Evolutionary conservation across 352 stramenopile species (phyloP).

Genomic region (Phytophthora hibernalis): DNA sequence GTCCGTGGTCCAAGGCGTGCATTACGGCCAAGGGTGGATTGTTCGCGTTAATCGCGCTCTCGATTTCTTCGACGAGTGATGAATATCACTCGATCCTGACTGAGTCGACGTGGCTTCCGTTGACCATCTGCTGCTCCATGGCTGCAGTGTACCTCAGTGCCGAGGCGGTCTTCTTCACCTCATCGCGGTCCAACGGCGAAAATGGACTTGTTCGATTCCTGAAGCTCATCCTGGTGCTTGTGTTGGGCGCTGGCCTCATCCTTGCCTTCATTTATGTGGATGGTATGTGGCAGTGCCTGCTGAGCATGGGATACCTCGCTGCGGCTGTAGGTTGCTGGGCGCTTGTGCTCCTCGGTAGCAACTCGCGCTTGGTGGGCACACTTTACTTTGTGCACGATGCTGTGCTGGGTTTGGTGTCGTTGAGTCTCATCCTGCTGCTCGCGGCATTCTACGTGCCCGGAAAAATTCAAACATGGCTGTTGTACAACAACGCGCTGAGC

Average conservation of each 20-base stretch:
- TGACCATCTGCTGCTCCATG: slow-evolving; percentile 60
- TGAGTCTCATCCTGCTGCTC: slow-evolving; percentile 93
- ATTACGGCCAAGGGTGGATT: slow-evolving; percentile 91
- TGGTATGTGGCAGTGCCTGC: slow-evolving; percentile 90
- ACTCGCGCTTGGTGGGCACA: slow-evolving; percentile 89
- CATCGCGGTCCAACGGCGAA: slow-evolving; percentile 58
- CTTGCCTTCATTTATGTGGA: slow-evolving; percentile 67
- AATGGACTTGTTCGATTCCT: slow-evolving; percentile 72
- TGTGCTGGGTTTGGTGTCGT: slow-evolving; percentile 92
- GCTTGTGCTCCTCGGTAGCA: slow-evolving; percentile 89
- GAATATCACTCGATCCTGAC: slow-evolving; percentile 75
- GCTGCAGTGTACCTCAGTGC: slow-evolving; percentile 71
- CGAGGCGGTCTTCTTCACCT: slow-evolving; percentile 65
- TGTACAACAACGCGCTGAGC: slow-evolving; percentile 98
- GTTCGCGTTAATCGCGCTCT: slow-evolving; percentile 87
- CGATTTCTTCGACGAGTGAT: slow-evolving; percentile 81
- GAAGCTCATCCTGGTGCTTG: slow-evolving; percentile 80
- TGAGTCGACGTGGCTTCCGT: slow-evolving; percentile 61
- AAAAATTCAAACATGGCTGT: slow-evolving; percentile 96
- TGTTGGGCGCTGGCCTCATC: slow-evolving; percentile 78
- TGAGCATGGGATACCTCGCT: slow-evolving; percentile 94
- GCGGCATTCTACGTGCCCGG: slow-evolving; percentile 90
- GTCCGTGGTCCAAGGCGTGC: slow-evolving; percentile 90
- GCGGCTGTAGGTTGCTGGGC: slow-evolving; percentile 89
- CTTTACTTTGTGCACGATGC: slow-evolving; percentile 96